A percentile compares a stretch with the other conserved stretches of the same genome.
Conservation (phyloP, 106 monocot genomes). For the Dioscorea alata region DNA sequence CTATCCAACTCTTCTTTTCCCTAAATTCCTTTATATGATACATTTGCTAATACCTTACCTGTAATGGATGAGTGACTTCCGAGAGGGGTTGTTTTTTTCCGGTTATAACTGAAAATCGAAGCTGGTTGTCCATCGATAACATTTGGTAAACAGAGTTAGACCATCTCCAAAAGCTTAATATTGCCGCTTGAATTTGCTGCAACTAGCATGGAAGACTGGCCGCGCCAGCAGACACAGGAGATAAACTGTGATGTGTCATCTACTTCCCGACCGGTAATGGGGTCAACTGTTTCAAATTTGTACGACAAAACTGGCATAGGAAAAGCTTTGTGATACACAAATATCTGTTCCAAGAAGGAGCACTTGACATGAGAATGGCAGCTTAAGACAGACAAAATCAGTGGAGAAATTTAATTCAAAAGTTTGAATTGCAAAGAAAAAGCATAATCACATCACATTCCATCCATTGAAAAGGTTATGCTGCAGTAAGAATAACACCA, state of each 20-base stretch:
- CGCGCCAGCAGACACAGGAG: slow-evolving; percentile 87
- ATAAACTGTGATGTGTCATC: slow-evolving; percentile 59
- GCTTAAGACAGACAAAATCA: too few species aligned
- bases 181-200: slow-evolving; percentile 85
- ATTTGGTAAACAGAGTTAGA: slow-evolving; percentile 16
- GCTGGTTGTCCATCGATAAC: too few species aligned
- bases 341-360: slow-evolving; percentile 38
- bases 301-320: slow-evolving; percentile 78
- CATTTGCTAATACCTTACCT: background rate
- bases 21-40: background rate
- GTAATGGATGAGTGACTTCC: too few species aligned
- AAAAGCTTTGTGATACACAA: slow-evolving; percentile 85
- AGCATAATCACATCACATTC: too few species aligned
- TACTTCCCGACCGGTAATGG: slow-evolving; percentile 33
- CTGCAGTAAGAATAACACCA: too few species aligned
- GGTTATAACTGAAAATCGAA: too few species aligned
- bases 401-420: too few species aligned
- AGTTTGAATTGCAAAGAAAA: too few species aligned
- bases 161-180: slow-evolving; percentile 84
- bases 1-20: background rate
- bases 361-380: too few species aligned
- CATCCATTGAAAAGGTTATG: too few species aligned
- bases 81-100: too few species aligned
- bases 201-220: slow-evolving; percentile 48
- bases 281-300: slow-evolving; percentile 56